Conservation (phyloP, 2,329 filamentous ascomycete genomes). For the Colletotrichum spaethianum region DNA sequence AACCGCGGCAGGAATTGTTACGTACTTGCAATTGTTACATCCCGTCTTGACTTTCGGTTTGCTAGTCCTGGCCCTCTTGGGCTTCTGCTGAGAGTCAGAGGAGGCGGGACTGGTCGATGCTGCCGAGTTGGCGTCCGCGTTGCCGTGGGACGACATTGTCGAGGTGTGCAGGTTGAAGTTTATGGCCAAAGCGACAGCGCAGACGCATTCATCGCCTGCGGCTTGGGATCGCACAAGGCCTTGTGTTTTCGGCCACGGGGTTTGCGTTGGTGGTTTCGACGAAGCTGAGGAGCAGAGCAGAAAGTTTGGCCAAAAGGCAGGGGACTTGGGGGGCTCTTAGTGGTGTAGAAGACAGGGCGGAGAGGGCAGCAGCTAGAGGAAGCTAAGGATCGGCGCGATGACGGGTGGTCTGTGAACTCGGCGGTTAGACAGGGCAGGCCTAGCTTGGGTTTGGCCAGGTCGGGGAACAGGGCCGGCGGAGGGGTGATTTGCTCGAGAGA, state of each 20-base stretch:
- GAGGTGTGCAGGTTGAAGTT: slow-evolving; percentile 1
- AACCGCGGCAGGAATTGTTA: slow-evolving; percentile 41
- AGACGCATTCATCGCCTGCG: slow-evolving; percentile 32
- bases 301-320: slow-evolving; percentile 24
- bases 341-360: slow-evolving; percentile 1
- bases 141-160: slow-evolving; percentile 26
- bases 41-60: slow-evolving; percentile 77
- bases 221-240: slow-evolving; percentile 1
- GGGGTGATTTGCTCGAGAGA: slow-evolving; percentile 24
- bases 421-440: slow-evolving; percentile 38
- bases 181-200: slow-evolving; percentile 26
- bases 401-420: slow-evolving; percentile 33
- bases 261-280: background rate
- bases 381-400: slow-evolving; percentile 35
- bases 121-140: slow-evolving; percentile 22
- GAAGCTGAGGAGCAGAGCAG: slow-evolving; percentile 2
- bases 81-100: slow-evolving; percentile 45
- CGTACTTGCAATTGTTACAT: slow-evolving; percentile 78
- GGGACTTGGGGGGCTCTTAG: slow-evolving; percentile 13
- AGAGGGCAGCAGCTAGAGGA: background rate
- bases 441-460: slow-evolving; percentile 20
- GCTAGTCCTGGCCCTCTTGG: slow-evolving; percentile 65
- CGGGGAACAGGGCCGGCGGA: slow-evolving; percentile 29
- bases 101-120: slow-evolving; percentile 32
- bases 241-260: background rate